Conservation (phyloP, 179 eudicot species). For the Beta lomatogona region DNA sequence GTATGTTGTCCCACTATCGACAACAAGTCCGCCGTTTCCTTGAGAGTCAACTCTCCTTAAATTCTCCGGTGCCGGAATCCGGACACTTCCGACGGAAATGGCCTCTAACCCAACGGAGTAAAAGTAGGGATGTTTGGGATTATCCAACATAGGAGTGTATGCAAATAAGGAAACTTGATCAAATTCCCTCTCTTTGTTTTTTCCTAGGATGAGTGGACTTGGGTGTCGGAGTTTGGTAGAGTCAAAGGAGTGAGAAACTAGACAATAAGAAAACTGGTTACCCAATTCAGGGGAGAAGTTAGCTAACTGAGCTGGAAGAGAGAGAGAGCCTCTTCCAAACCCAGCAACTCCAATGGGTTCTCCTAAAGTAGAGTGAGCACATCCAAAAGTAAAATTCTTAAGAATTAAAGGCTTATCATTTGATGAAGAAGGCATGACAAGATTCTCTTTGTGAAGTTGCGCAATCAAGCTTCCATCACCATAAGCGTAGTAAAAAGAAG, state of each 20-base stretch:
- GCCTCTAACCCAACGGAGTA: constrained; percentile 56
- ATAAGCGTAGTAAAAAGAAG: constrained; percentile 79
- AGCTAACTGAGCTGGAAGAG: constrained; percentile 83
- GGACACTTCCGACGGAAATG: constrained; percentile 38
- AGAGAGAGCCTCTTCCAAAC: constrained; percentile 75
- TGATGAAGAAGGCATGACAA: constrained; percentile 48
- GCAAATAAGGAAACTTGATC: constrained; percentile 18
- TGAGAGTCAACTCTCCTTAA: constrained; percentile 47
- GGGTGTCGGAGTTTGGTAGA: constrained; percentile 50
- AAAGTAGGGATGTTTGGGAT: constrained; percentile 72
- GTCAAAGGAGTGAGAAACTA: constrained; percentile 79
- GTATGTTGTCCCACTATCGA: constrained; percentile 84
- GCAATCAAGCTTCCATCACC: constrained; percentile 87
- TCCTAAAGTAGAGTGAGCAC: constrained; percentile 66
- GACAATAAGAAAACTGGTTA: constrained; percentile 74
- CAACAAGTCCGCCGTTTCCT: constrained; percentile 92
- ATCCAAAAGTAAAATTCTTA: constrained; percentile 71
- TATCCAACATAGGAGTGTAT: constrained; percentile 69
- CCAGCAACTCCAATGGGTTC: constrained; percentile 97
- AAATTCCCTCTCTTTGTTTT: constrained; percentile 25
- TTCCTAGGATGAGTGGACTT: constrained; percentile 81
- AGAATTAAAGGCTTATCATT: constrained; percentile 36
- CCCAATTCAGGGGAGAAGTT: constrained; percentile 61
- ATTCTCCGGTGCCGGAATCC: constrained; percentile 51
- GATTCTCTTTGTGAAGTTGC: constrained; percentile 43